phyloP scores from a whole-genome alignment of 164 flowering plant genomes.

The Malania oleifera region DNA sequence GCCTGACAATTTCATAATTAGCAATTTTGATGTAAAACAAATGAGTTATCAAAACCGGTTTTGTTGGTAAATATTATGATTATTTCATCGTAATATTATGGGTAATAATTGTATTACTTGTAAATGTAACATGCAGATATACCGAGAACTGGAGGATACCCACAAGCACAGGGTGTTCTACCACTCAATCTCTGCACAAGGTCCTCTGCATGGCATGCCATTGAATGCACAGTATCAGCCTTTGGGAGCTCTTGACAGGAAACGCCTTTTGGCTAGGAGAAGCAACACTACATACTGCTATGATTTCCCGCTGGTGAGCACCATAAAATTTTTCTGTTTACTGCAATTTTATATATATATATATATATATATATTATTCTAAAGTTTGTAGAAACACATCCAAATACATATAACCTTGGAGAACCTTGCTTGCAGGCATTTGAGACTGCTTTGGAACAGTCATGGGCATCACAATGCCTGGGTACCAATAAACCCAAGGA shows the following conservation, averaged over 20 bases:
- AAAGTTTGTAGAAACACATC: background rate
- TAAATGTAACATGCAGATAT: slow-evolving; percentile 42
- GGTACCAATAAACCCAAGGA: slow-evolving; percentile 37
- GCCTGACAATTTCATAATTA: no score
- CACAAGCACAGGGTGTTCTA: slow-evolving; percentile 52
- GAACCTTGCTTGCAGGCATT: slow-evolving; percentile 68
- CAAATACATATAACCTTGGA: background rate
- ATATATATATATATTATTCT: background rate
- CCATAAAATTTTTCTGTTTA: slow-evolving; percentile 2
- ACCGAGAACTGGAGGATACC: slow-evolving; percentile 78
- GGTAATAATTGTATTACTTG: background rate
- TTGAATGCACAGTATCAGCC: slow-evolving; percentile 73
- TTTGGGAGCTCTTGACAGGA: slow-evolving; percentile 67
- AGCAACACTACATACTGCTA: slow-evolving; percentile 97
- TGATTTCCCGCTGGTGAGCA: slow-evolving; percentile 86
- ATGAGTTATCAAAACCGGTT: background rate
- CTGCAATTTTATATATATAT: background rate
- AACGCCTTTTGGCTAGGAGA: slow-evolving; percentile 84
- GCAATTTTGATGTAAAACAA: background rate
- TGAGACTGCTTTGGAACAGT: slow-evolving; percentile 61
- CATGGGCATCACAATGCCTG: slow-evolving; percentile 56
- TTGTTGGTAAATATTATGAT: background rate
- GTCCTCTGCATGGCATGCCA: slow-evolving; percentile 70
- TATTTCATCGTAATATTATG: background rate
- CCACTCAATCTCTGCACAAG: slow-evolving; percentile 46